Evolutionary conservation across 495 filamentous ascomycete species (phyloP).

Genomic region (Thermothielavioides terrestris): DNA sequence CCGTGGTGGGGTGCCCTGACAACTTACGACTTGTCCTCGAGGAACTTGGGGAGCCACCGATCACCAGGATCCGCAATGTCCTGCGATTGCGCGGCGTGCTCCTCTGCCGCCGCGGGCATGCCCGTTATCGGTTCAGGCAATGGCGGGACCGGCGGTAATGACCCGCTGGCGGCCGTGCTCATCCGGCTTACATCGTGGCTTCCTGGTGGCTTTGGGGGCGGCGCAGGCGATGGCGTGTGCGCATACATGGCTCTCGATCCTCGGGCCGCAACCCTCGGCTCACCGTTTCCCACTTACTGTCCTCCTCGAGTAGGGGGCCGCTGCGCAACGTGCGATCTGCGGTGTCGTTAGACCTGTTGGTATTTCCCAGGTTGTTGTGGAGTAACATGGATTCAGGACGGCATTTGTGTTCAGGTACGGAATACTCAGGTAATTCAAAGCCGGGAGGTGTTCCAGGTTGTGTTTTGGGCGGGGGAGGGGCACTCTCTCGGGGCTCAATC

Average conservation of each 20-base stretch:
- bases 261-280: too few relatives aligned
- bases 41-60: conserved; percentile 58
- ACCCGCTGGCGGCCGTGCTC: conserved; percentile 45
- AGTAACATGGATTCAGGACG: too few relatives aligned
- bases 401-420: too few relatives aligned
- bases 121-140: conserved; percentile 27
- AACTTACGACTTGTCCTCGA: conserved; percentile 70
- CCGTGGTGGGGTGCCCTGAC: background rate
- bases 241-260: conserved; percentile 29
- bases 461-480: too few relatives aligned
- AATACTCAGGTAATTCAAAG: too few relatives aligned
- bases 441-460: too few relatives aligned
- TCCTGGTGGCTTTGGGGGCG: conserved; percentile 59
- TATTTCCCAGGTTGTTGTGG: too few relatives aligned
- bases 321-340: too few relatives aligned
- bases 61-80: conserved; percentile 42
- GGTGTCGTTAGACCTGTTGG: too few relatives aligned
- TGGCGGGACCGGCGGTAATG: conserved; percentile 35
- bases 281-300: background rate
- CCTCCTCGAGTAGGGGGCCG: conserved; percentile 6
- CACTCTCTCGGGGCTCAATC: too few relatives aligned
- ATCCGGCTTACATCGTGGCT: conserved; percentile 61
- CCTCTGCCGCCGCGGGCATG: conserved; percentile 9
- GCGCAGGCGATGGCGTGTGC: conserved; percentile 56
- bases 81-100: conserved; percentile 2